Conservation (phyloP, 805 yeast species). For the Suhomyces xylopsoci region DNA sequence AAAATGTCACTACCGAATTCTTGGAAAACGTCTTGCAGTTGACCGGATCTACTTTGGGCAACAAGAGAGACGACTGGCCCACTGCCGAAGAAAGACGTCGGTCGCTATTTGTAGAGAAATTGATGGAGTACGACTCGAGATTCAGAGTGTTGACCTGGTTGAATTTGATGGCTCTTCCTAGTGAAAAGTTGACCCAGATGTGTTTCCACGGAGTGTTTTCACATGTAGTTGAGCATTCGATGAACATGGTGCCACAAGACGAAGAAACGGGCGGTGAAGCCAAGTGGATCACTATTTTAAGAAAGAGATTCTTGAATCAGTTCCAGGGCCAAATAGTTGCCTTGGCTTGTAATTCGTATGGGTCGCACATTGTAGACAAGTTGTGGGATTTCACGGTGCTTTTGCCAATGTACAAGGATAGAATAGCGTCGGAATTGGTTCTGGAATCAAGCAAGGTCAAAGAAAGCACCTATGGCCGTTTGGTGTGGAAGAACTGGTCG, state of each 20-base stretch:
- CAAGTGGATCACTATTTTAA: slow-evolving; percentile 47
- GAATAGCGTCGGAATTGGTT: slow-evolving; percentile 67
- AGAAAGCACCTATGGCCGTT: slow-evolving; percentile 80
- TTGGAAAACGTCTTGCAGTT: slow-evolving; percentile 67
- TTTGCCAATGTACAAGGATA: slow-evolving; percentile 80
- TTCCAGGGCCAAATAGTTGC: slow-evolving; percentile 53
- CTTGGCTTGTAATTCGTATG: slow-evolving; percentile 80
- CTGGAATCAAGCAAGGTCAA: slow-evolving; percentile 66
- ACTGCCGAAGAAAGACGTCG: slow-evolving; percentile 85
- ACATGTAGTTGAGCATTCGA: slow-evolving; percentile 70
- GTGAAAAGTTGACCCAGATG: slow-evolving; percentile 65
- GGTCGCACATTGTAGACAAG: slow-evolving; percentile 85
- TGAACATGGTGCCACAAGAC: slow-evolving; percentile 42
- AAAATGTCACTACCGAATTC: slow-evolving; percentile 40
- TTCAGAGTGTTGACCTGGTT: slow-evolving; percentile 59
- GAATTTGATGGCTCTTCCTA: slow-evolving; percentile 56
- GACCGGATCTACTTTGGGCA: slow-evolving; percentile 71
- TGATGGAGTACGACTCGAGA: slow-evolving; percentile 63
- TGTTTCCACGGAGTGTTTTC: slow-evolving; percentile 89
- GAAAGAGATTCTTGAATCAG: slow-evolving; percentile 68
- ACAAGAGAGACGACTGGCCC: slow-evolving; percentile 87
- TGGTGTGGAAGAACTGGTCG: slow-evolving; percentile 94
- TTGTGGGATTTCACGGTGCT: slow-evolving; percentile 77
- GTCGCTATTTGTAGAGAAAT: slow-evolving; percentile 66
- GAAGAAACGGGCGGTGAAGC: slow-evolving; percentile 36